Evolutionary conservation across 148 eudicot genomes (phyloP).

Genomic region (Rhododendron simsii): DNA sequence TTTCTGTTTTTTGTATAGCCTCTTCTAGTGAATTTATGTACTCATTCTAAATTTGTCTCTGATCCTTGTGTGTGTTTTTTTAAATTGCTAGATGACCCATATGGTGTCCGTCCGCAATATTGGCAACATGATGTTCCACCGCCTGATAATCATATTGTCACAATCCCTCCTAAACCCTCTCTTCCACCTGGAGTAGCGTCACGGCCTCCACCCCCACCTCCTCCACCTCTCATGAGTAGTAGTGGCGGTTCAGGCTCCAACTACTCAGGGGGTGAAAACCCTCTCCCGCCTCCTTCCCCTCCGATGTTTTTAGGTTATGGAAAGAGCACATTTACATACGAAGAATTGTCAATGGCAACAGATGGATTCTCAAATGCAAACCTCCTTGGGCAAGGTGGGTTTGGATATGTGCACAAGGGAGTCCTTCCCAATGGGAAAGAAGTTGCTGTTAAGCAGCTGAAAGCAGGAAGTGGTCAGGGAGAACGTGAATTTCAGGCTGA

Average conservation of each 20-base stretch:
- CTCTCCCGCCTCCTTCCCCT: constrained; percentile 75
- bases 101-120: constrained; percentile 56
- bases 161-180: constrained; percentile 39
- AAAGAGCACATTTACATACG: constrained; percentile 78
- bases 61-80: constrained; percentile 7
- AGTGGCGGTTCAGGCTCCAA: constrained; percentile 86
- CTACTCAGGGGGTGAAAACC: constrained; percentile 55
- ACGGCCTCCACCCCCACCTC: constrained; percentile 51
- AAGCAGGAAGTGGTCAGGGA: constrained; percentile 95
- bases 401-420: constrained; percentile 91
- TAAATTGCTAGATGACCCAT: constrained; percentile 50
- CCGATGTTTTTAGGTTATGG: constrained; percentile 66
- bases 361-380: constrained; percentile 79
- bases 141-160: constrained; percentile 51
- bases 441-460: constrained; percentile 87
- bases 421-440: constrained; percentile 94
- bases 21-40: not conserved
- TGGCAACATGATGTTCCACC: constrained; percentile 85
- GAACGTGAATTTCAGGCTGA: constrained; percentile 97
- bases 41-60: not conserved
- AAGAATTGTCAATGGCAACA: constrained; percentile 87
- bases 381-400: constrained; percentile 95
- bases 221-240: constrained; percentile 54
- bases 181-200: constrained; percentile 50
- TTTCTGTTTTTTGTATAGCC: not conserved